Conservation (phyloP, 2,329 filamentous ascomycete genomes). For the Diaporthe eres region DNA sequence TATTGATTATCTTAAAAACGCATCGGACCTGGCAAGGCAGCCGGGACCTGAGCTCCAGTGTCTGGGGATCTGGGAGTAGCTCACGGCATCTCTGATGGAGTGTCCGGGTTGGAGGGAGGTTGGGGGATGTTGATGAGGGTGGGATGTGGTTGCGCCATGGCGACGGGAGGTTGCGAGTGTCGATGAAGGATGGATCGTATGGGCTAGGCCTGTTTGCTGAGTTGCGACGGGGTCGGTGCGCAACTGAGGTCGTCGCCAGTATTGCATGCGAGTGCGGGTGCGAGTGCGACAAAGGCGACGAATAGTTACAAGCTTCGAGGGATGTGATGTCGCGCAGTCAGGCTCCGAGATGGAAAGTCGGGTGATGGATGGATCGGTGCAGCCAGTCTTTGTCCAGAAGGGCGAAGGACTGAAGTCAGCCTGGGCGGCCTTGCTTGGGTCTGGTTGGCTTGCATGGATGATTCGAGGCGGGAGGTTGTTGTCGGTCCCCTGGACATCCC, state of each 20-base stretch:
- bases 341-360: not conserved
- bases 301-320: not conserved
- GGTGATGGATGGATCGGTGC: not conserved
- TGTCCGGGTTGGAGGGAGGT: conserved; percentile 85
- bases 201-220: not conserved
- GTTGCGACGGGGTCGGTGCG: not conserved
- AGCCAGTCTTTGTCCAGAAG: conserved; percentile 12
- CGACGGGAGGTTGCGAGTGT: conserved; percentile 35
- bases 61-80: conserved; percentile 52
- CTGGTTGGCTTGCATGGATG: conserved; percentile 23
- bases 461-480: conserved; percentile 18
- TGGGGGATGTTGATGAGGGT: conserved; percentile 89
- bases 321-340: conserved; percentile 8
- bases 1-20: not conserved
- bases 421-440: conserved; percentile 23
- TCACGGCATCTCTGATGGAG: conserved; percentile 91
- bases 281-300: not conserved
- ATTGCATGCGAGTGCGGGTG: not conserved
- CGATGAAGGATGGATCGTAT: conserved; percentile 4
- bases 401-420: conserved; percentile 23
- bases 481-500: conserved; percentile 19
- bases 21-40: not conserved
- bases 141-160: conserved; percentile 60
- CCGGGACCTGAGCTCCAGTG: not conserved
- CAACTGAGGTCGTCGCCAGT: conserved; percentile 7